Percentiles rank a stretch among this genome's conserved stretches.
These are phyloP conservation scores for Solanum piurae DNA, from an alignment of 257 asterid species.

Conservation along the genomic window DNA sequence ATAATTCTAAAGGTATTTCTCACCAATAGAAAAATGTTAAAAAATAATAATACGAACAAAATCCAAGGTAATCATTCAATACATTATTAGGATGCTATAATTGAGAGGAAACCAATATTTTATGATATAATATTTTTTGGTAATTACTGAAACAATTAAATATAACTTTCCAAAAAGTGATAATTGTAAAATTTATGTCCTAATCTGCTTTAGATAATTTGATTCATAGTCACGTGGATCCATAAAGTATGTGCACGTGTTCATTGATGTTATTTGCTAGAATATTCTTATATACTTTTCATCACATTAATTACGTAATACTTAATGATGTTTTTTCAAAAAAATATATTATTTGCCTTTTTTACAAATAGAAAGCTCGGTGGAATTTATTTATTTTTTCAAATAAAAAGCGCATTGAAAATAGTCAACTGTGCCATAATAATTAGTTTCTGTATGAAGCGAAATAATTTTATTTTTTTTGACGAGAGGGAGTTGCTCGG, in stretches of 20 bases:
- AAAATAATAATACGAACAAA: not conserved
- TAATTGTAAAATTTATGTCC: not conserved
- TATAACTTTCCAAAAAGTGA: not conserved
- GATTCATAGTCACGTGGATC: not conserved
- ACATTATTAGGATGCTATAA: not conserved
- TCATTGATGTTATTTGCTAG: not conserved
- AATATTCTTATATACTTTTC: not conserved
- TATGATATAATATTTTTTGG: not conserved
- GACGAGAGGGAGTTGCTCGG: no score
- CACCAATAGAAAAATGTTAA: not conserved
- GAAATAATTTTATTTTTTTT: not conserved
- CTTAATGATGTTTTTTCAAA: not conserved
- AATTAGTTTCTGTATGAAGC: not conserved
- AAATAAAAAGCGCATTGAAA: not conserved
- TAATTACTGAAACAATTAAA: not conserved
- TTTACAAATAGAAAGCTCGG: not conserved
- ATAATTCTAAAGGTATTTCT: not conserved
- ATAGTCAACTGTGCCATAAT: not conserved
- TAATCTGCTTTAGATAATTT: not conserved
- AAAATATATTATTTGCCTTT: not conserved
- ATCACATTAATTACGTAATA: not conserved
- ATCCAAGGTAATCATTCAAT: not conserved
- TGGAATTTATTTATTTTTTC: not conserved
- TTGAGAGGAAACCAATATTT: not conserved
- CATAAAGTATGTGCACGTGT: not conserved